Conservation (phyloP, 129 eudicot genomes). For the Apium graveolens region DNA sequence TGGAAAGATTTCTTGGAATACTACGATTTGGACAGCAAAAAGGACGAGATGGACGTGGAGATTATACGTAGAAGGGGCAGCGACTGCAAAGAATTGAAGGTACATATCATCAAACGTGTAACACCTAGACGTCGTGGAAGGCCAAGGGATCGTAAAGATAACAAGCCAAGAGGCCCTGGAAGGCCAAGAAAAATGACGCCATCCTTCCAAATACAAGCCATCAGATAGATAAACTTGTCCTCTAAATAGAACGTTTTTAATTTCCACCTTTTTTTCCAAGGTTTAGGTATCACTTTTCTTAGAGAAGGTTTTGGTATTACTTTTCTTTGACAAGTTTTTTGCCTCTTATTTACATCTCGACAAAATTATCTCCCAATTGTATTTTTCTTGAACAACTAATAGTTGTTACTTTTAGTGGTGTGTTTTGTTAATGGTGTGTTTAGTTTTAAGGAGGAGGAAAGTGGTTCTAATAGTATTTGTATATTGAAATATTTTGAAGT, state of each 20-base stretch:
- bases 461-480: no score
- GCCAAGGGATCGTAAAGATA: neutral
- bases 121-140: neutral
- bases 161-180: neutral
- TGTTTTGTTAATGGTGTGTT: neutral
- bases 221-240: neutral
- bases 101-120: neutral
- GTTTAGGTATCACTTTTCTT: neutral
- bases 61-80: neutral
- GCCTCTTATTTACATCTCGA: neutral
- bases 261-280: neutral
- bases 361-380: neutral
- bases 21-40: neutral
- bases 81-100: neutral
- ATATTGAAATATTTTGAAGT: no score
- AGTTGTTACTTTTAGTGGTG: neutral
- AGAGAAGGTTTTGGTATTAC: neutral
- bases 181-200: neutral
- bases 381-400: neutral
- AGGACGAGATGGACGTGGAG: constrained; percentile 1
- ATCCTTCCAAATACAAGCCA: neutral
- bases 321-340: neutral
- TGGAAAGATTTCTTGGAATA: neutral
- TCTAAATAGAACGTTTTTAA: neutral
- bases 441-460: no score